These are phyloP conservation scores for Escallonia herrerae DNA, from an alignment of 129 eudicot species.

Conservation along the genomic window DNA sequence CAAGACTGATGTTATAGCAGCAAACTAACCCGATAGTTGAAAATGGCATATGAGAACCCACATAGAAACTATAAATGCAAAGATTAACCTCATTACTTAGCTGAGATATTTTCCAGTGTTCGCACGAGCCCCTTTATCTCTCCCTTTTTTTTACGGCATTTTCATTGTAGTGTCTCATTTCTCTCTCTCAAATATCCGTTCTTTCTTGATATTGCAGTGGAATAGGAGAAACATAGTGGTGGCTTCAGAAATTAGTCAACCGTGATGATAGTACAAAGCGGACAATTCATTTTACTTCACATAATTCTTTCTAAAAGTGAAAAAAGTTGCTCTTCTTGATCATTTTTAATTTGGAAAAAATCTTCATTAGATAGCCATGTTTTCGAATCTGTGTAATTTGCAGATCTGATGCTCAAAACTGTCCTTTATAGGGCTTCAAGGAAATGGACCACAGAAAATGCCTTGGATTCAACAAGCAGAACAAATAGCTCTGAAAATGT, in stretches of 20 bases:
- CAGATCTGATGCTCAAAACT: constrained; percentile 4
- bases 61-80: no score
- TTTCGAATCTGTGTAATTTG: background rate
- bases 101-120: no score
- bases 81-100: no score
- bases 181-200: no score
- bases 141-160: no score
- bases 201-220: no score
- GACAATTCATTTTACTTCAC: background rate
- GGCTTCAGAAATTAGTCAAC: background rate
- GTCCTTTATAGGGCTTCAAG: constrained; percentile 23
- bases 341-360: background rate
- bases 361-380: background rate
- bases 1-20: no score
- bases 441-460: constrained; percentile 27
- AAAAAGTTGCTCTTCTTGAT: background rate
- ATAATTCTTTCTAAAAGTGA: background rate
- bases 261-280: background rate
- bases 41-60: no score
- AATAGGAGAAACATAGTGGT: background rate
- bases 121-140: no score
- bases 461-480: constrained; percentile 8
- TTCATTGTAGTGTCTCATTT: no score
- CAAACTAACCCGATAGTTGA: no score
- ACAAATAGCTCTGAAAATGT: constrained; percentile 16